Base-by-base conservation (phyloP, 202 grass and related monocot species). In the Panicum hallii region DNA sequence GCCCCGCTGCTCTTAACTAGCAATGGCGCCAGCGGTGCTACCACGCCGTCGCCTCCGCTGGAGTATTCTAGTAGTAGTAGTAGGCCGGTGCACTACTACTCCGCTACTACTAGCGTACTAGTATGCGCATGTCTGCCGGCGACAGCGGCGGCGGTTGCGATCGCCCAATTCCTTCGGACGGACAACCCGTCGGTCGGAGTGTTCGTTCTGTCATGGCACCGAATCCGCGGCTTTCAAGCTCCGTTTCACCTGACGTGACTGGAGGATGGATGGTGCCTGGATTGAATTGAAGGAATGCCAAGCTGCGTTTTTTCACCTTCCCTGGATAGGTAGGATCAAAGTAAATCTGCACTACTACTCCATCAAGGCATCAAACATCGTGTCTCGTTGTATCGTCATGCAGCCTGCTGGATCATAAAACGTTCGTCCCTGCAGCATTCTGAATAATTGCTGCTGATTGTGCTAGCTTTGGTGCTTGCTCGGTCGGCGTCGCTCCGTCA, bases 61-160 rank as follows among this genome's bases (percentile, higher is more conserved):
- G 36, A 36, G 36, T 36, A 55, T 20, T n/a, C 50, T n/a, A n/a
- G n/a, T n/a, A n/a, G n/a, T 53, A 53, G 50, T 4, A 36, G 36
- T 36, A 36, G 36, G 15, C 50, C 50, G 15, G 50, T 53, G 50
- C 36, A 4, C 47, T 14, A 14, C 12, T 14, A 49, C 47, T 5
- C 47, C 0, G 16, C 6, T 56, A 16, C 11, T 48, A n/a, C n/a
- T n/a, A n/a, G n/a, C n/a, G n/a, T n/a, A n/a, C n/a, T n/a, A n/a
- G 13, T 16, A 52, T 19, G 70, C 45, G 14, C 42, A 8, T 13
- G 55, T 46, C n/a, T 56, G 67, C 22, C 77, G 58, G 69, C 23
- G 84, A 80, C 84, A 41, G 5, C 48, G 68, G 12, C 83, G 53
- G 82, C 82, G 30, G 48, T 30, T 15, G 47, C 62, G 47, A 23